Evolutionary conservation across 441 rosid species (phyloP).

Genomic region (Populus hybrid): DNA sequence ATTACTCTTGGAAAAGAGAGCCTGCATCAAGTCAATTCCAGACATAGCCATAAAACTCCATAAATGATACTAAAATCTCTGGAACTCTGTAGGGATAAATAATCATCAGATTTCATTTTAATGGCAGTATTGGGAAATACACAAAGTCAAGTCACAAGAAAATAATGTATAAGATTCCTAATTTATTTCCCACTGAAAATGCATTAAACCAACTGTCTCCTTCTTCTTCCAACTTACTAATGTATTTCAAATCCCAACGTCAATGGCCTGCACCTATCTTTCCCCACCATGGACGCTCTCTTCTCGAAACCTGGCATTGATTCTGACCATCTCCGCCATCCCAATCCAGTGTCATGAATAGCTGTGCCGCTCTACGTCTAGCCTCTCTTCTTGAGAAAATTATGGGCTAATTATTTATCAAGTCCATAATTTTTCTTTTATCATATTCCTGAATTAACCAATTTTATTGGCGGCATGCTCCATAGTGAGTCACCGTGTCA

Average conservation of each 20-base stretch:
- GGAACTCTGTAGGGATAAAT: background rate
- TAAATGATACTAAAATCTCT: background rate
- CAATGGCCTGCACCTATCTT: conserved; percentile 16
- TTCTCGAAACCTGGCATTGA: conserved; percentile 3
- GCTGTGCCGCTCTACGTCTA: no score
- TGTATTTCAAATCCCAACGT: conserved; percentile 32
- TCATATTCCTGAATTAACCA: no score
- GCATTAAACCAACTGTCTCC: conserved; percentile 13
- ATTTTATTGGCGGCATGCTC: no score
- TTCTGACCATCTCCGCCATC: background rate
- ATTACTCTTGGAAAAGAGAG: background rate
- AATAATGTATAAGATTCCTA: background rate
- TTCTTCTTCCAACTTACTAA: no score
- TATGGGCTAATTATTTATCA: no score
- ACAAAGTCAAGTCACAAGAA: conserved; percentile 11
- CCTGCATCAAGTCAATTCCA: background rate
- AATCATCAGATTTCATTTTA: background rate
- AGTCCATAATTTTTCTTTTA: no score
- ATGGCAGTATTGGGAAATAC: conserved; percentile 19
- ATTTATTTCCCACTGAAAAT: background rate
- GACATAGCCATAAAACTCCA: background rate
- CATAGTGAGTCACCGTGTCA: no score
- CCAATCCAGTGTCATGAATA: background rate
- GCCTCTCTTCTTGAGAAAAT: no score
- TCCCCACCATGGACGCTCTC: conserved; percentile 16